Percentiles rank a stretch among this genome's conserved stretches.
phyloP scores from a whole-genome alignment of 2,329 filamentous ascomycete genomes.

The Bipolaris gigantea region DNA sequence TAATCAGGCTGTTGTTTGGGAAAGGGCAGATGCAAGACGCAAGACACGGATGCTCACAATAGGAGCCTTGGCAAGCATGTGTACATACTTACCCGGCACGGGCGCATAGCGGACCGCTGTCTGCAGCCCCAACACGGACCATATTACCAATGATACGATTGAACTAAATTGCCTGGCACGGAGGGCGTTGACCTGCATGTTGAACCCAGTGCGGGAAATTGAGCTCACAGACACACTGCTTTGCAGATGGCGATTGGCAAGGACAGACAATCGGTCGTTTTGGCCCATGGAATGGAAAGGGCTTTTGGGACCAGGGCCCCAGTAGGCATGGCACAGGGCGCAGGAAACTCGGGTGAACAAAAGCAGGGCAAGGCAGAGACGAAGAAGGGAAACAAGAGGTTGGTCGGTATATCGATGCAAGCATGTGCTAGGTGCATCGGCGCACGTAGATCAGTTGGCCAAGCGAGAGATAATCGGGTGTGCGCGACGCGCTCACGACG shows the following conservation, averaged over 20 bases:
- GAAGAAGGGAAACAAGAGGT: neutral
- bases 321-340: neutral
- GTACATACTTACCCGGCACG: neutral
- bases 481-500: slow-evolving; percentile 25
- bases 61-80: no score
- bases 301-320: no score
- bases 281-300: neutral
- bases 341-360: neutral
- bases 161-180: slow-evolving; percentile 1
- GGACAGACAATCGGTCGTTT: neutral
- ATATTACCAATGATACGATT: slow-evolving; percentile 12
- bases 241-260: neutral
- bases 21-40: no score
- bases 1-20: neutral
- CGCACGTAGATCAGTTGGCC: slow-evolving; percentile 40
- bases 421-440: slow-evolving; percentile 33
- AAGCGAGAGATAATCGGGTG: slow-evolving; percentile 27
- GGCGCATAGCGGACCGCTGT: slow-evolving; percentile 12
- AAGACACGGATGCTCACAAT: neutral
- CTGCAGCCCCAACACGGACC: slow-evolving; percentile 12
- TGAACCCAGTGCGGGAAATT: slow-evolving; percentile 5
- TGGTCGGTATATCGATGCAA: slow-evolving; percentile 10
- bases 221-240: neutral
- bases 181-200: slow-evolving; percentile 11
- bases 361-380: slow-evolving; percentile 1